phyloP scores from a whole-genome alignment of 805 yeast genomes.

The Candida endomychidarum region DNA sequence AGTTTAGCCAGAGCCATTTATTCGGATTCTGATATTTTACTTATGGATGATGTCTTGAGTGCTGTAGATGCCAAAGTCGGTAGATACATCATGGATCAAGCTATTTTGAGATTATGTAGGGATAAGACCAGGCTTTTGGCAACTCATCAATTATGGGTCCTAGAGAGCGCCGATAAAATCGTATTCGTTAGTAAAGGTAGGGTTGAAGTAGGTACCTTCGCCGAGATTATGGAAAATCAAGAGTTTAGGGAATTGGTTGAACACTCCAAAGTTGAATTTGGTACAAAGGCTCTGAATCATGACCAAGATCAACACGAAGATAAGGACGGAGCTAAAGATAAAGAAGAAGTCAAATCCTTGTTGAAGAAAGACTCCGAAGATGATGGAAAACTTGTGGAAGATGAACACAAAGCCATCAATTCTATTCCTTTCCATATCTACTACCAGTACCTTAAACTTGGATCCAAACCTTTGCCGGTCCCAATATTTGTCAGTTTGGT shows the following conservation, averaged over 20 bases:
- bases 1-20: slow-evolving; percentile 37
- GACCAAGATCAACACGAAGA: no score
- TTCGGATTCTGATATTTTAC: slow-evolving; percentile 28
- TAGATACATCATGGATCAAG: slow-evolving; percentile 31
- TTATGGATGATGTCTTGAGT: slow-evolving; percentile 34
- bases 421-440: slow-evolving; percentile 51
- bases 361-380: no score
- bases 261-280: not conserved
- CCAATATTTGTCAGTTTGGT: slow-evolving; percentile 20
- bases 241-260: slow-evolving; percentile 16
- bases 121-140: slow-evolving; percentile 34
- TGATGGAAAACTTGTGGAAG: slow-evolving; percentile 31
- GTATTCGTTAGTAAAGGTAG: slow-evolving; percentile 24
- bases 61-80: slow-evolving; percentile 43
- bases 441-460: slow-evolving; percentile 49
- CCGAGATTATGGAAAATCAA: slow-evolving; percentile 19
- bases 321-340: slow-evolving; percentile 1
- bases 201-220: slow-evolving; percentile 27
- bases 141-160: slow-evolving; percentile 35
- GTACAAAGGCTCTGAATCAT: no score
- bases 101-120: slow-evolving; percentile 25
- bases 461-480: slow-evolving; percentile 35
- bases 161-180: slow-evolving; percentile 30
- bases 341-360: slow-evolving; percentile 17
- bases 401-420: slow-evolving; percentile 62